Conservation (phyloP, 2,329 filamentous ascomycete species). For the Amesomyces nigricolor region DNA sequence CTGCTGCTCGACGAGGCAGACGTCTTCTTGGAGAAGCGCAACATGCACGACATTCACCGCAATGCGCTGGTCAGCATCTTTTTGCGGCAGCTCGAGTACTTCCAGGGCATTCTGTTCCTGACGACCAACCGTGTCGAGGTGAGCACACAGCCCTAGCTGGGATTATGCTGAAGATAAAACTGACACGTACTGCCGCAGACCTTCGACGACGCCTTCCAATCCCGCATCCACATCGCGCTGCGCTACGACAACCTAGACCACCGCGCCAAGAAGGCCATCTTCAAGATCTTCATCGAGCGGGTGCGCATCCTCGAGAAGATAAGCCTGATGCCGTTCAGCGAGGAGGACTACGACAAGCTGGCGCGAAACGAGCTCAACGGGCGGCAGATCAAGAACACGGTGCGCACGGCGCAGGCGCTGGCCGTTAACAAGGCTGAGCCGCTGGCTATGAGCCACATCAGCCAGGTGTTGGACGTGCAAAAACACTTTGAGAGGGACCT, state of each 20-base stretch:
- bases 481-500: slow-evolving; percentile 79
- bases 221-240: slow-evolving; percentile 78
- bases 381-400: slow-evolving; percentile 79
- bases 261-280: slow-evolving; percentile 72
- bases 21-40: slow-evolving; percentile 76
- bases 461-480: slow-evolving; percentile 75
- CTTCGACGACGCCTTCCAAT: slow-evolving; percentile 88
- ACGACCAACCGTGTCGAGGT: slow-evolving; percentile 80
- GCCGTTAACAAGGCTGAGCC: slow-evolving; percentile 68
- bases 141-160: no score
- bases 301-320: slow-evolving; percentile 61
- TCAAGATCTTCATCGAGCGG: slow-evolving; percentile 75
- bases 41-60: slow-evolving; percentile 75
- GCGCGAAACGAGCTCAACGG: slow-evolving; percentile 60
- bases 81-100: slow-evolving; percentile 80
- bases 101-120: slow-evolving; percentile 83
- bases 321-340: slow-evolving; percentile 54
- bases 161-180: no score
- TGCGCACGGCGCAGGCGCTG: slow-evolving; percentile 75
- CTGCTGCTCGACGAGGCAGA: slow-evolving; percentile 81
- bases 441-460: slow-evolving; percentile 73
- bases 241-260: slow-evolving; percentile 69
- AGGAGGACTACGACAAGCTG: slow-evolving; percentile 61
- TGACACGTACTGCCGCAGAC: slow-evolving; percentile 54
- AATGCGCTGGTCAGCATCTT: slow-evolving; percentile 86